Evolutionary conservation across 805 yeast genomes (phyloP).

Genomic region (Hanseniaspora vineae): DNA sequence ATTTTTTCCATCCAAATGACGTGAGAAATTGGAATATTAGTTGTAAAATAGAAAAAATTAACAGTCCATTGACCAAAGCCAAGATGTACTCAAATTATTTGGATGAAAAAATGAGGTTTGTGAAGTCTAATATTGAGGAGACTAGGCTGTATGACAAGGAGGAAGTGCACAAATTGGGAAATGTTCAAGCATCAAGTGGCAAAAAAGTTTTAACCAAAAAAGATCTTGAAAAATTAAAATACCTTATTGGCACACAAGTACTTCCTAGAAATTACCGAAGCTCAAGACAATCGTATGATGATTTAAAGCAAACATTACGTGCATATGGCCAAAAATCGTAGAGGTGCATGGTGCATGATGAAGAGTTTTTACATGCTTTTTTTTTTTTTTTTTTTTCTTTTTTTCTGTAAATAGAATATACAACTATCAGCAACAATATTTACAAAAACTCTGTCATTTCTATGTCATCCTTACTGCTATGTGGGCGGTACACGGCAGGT

Average conservation of each 20-base stretch:
- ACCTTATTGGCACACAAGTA: slow-evolving; percentile 3
- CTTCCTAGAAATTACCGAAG: background rate
- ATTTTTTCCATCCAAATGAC: slow-evolving; percentile 17
- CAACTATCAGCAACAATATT: too few relatives aligned
- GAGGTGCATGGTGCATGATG: too few relatives aligned
- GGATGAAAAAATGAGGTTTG: slow-evolving; percentile 15
- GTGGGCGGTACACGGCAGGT: slow-evolving; percentile 1
- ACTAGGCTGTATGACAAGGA: too few relatives aligned
- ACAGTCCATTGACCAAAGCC: slow-evolving; percentile 7
- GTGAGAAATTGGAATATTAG: slow-evolving; percentile 26
- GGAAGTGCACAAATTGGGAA: too few relatives aligned
- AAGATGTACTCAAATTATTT: slow-evolving; percentile 13
- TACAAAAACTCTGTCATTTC: slow-evolving; percentile 5
- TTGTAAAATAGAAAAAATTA: slow-evolving; percentile 18
- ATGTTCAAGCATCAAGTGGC: too few relatives aligned
- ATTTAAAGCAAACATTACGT: background rate
- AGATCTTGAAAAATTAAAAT: slow-evolving; percentile 7
- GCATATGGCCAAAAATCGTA: background rate
- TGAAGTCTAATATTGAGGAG: slow-evolving; percentile 13
- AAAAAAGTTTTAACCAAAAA: slow-evolving; percentile 3
- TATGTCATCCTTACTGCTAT: slow-evolving; percentile 2
- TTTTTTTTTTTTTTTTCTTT: background rate
- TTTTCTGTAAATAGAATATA: background rate
- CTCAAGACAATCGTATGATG: background rate
- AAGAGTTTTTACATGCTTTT: background rate